Evolutionary conservation across 768 basidiomycete genomes (phyloP).

Genomic region (Rhizopogon rudus): DNA sequence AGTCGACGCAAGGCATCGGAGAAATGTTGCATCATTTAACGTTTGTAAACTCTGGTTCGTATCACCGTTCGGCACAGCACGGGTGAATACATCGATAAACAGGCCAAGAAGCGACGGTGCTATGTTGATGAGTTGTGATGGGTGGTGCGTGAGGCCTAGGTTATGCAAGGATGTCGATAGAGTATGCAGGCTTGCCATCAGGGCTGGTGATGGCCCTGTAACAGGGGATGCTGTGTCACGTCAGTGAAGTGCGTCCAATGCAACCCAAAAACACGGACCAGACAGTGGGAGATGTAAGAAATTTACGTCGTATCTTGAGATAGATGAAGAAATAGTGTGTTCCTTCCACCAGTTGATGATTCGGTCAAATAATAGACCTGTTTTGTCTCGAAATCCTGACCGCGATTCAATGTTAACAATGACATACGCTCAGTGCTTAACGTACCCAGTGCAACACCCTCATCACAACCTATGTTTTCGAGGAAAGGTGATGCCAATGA

Average conservation of each 20-base stretch:
- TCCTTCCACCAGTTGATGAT: slow-evolving; percentile 53
- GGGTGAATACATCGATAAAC: slow-evolving; percentile 28
- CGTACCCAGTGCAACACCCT: slow-evolving; percentile 33
- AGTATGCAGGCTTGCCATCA: slow-evolving; percentile 50
- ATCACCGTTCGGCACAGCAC: slow-evolving; percentile 27
- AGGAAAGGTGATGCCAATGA: slow-evolving; percentile 40
- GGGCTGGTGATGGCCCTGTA: slow-evolving; percentile 45
- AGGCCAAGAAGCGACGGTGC: slow-evolving; percentile 35
- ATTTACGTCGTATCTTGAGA: slow-evolving; percentile 15
- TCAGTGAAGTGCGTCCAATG: neutral
- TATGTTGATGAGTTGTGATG: slow-evolving; percentile 28
- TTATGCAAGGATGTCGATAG: slow-evolving; percentile 51
- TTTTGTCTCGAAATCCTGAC: slow-evolving; percentile 46
- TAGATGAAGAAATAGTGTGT: slow-evolving; percentile 28
- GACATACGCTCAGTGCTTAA: neutral
- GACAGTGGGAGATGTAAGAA: neutral
- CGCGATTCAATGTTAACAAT: slow-evolving; percentile 1
- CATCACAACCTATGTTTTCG: slow-evolving; percentile 37
- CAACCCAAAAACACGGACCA: slow-evolving; percentile 11
- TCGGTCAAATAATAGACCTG: slow-evolving; percentile 36
- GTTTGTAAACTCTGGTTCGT: slow-evolving; percentile 26
- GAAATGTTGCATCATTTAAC: slow-evolving; percentile 44
- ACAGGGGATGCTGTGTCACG: slow-evolving; percentile 11
- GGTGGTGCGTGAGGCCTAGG: slow-evolving; percentile 44
- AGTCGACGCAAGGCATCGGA: slow-evolving; percentile 36